Conservation (phyloP, 2,329 filamentous ascomycete genomes). For the Xylariaceae sp. region DNA sequence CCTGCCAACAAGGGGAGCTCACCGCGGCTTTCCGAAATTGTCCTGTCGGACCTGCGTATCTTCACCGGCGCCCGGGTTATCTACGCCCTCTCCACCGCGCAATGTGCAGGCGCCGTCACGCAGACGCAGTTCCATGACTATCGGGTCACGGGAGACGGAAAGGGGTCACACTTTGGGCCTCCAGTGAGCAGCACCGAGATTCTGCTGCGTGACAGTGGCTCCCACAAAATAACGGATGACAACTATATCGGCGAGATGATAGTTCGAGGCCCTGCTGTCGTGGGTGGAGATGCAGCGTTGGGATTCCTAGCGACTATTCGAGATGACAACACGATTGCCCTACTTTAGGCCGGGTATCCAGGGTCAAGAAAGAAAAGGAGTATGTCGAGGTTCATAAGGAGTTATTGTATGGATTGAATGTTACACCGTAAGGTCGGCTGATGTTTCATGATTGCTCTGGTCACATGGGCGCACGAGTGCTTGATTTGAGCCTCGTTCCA, state of each 20-base stretch:
- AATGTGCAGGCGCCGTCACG: constrained; percentile 82
- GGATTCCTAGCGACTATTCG: constrained; percentile 60
- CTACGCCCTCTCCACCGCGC: constrained; percentile 76
- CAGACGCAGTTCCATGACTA: constrained; percentile 91
- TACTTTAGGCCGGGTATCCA: constrained; percentile 29
- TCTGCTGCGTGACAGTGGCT: constrained; percentile 58
- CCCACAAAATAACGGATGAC: constrained; percentile 59
- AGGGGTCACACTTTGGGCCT: constrained; percentile 68
- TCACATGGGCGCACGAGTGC: too few species aligned
- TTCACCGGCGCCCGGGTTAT: constrained; percentile 75
- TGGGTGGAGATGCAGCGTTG: constrained; percentile 56
- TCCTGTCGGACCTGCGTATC: constrained; percentile 75
- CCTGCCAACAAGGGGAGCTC: constrained; percentile 45
- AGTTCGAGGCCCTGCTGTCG: constrained; percentile 68
- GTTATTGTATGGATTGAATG: too few species aligned
- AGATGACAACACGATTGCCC: constrained; percentile 68
- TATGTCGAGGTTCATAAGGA: too few species aligned
- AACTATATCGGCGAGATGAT: constrained; percentile 61
- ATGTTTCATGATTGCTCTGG: too few species aligned
- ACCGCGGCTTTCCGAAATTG: constrained; percentile 60
- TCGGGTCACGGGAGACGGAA: constrained; percentile 44
- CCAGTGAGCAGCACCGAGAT: constrained; percentile 78
- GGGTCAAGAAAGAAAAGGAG: neutral
- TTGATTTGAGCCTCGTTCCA: too few species aligned
- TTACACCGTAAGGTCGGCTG: too few species aligned